Evolutionary conservation across 2,329 filamentous ascomycete genomes (phyloP).

Genomic region (Nemania abortiva): DNA sequence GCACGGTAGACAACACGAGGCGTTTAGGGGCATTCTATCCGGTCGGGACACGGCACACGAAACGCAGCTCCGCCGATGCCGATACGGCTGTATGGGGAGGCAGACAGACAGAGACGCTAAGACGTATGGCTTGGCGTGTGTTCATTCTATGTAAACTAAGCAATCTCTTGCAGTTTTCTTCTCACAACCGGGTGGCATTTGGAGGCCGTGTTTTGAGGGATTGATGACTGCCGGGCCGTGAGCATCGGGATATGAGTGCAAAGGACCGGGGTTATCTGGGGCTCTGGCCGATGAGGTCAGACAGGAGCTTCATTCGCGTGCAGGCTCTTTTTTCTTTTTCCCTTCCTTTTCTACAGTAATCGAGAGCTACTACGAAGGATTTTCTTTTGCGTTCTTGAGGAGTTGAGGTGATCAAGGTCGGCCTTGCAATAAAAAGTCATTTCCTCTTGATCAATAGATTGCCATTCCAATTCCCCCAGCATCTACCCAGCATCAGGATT

Average conservation of each 20-base stretch:
- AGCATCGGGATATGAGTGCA: constrained; percentile 24
- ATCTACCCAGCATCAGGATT: neutral
- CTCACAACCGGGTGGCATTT: constrained; percentile 36
- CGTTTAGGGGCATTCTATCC: constrained; percentile 38
- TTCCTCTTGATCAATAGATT: constrained; percentile 38
- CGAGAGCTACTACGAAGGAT: constrained; percentile 23
- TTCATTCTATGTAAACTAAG: constrained; percentile 49
- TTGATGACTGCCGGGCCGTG: constrained; percentile 17
- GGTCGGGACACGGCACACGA: constrained; percentile 30
- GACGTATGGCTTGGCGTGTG: constrained; percentile 36
- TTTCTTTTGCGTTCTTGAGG: constrained; percentile 35
- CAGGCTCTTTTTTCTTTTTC: constrained; percentile 16
- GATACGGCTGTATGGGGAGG: neutral
- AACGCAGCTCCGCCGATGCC: constrained; percentile 21
- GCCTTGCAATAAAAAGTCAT: constrained; percentile 49
- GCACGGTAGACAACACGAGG: constrained; percentile 34
- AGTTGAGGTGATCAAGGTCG: constrained; percentile 41
- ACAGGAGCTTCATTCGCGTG: constrained; percentile 15
- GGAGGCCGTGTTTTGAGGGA: constrained; percentile 13
- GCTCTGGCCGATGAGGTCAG: constrained; percentile 13
- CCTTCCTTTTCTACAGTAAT: constrained; percentile 25
- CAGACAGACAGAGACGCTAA: constrained; percentile 34
- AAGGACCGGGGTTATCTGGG: constrained; percentile 19
- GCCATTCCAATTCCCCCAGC: neutral
- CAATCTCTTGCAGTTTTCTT: constrained; percentile 27